Evolutionary conservation across 2,329 filamentous ascomycete genomes (phyloP).

Genomic region (Colletotrichum cereale): DNA sequence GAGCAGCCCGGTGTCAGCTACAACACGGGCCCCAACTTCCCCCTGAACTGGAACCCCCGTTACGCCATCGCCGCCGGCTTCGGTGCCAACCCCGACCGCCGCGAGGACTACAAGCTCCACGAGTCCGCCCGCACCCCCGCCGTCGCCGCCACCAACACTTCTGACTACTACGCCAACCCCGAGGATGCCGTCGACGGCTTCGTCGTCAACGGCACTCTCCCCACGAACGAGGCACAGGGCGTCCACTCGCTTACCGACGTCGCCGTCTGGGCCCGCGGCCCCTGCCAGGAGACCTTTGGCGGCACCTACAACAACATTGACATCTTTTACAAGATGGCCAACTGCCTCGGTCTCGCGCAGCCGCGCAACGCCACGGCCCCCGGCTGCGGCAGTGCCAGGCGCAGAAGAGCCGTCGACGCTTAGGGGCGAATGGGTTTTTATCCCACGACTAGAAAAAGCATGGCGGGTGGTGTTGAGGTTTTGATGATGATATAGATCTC

Average conservation of each 20-base stretch:
- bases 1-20: conserved; percentile 72
- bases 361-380: conserved; percentile 27
- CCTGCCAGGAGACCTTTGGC: conserved; percentile 82
- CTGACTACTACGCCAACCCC: conserved; percentile 76
- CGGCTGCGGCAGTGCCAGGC: conserved; percentile 5
- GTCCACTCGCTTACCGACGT: conserved; percentile 85
- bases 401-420: conserved; percentile 6
- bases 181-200: conserved; percentile 76
- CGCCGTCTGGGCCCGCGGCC: conserved; percentile 82
- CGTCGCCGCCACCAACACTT: conserved; percentile 59
- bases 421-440: neutral
- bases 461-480: conserved; percentile 22
- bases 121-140: conserved; percentile 72
- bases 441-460: conserved; percentile 11
- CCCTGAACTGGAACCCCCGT: conserved; percentile 85
- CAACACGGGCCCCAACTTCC: conserved; percentile 81
- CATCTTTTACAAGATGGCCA: conserved; percentile 80
- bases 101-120: conserved; percentile 82
- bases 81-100: conserved; percentile 78
- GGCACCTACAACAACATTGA: conserved; percentile 79
- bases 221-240: conserved; percentile 72
- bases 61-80: conserved; percentile 84
- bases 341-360: conserved; percentile 70
- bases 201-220: conserved; percentile 81
- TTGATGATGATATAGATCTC: neutral